Base-by-base conservation (phyloP, 257 asterid species). In the Parsonsia alboflavescens region DNA sequence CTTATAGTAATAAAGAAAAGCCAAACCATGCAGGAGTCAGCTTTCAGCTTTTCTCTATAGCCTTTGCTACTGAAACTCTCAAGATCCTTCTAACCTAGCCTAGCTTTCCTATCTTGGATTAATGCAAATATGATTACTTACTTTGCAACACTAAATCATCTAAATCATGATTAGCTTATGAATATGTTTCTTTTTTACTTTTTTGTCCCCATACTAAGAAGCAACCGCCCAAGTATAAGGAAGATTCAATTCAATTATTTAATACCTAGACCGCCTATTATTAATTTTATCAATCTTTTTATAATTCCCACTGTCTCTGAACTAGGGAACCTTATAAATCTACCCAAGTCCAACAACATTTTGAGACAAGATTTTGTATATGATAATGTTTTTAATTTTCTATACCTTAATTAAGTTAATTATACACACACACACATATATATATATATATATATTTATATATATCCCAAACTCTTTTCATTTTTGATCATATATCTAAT, bases 81-180 rank as follows among this genome's bases (percentile, higher is more conserved):
- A 68, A 72, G 59, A 46, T 63, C 57, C 49, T 39, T 16, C 12
- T 61, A 33, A 3, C 39, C 39, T 33, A 33, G 39, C 39, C 39
- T 33, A 33, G 39, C 16, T 28, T 73, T 22, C 53, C 11, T 46
- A 53, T 58, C 49, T 48, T 80, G 50, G 50, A 58, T 76, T 48
- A 65, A 57, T 79, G 72, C 72, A n/a, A n/a, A n/a, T n/a, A 71
- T 74, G 33, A 73, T 59, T 50, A 59, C 26, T 72, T 73, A 22
- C 73, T 24, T 22, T 24, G 22, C 50, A 50, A 28, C 11, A 57
- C 54, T 13, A 58, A 59, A 42, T 53, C 45, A 41, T 56, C 19
- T 45, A 15, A 10, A 36, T 17, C 21, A 66, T 56, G 10, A 76
- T 76, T 57, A 68, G 74, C 62, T 56, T 68, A 44, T 57, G 50